A percentile compares a stretch with the other conserved stretches of the same genome.
These are phyloP conservation scores for Saccharomyces hybrid DNA, from an alignment of 1,139 yeast species.

Conservation along the genomic window DNA sequence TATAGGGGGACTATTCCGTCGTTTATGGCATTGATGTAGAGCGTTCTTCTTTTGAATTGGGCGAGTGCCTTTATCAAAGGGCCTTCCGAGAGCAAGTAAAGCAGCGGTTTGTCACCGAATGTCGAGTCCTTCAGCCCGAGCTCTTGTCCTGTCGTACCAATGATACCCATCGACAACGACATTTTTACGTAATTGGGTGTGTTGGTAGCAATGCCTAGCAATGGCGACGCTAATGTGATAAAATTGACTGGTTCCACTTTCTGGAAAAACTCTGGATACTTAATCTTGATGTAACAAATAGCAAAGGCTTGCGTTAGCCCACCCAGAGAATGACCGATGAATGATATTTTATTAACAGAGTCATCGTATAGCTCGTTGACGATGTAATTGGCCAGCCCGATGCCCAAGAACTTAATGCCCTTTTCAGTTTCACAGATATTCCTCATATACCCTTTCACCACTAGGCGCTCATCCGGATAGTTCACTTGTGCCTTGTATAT, in stretches of 20 bases:
- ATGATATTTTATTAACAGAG: conserved; percentile 59
- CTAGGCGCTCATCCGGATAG: conserved; percentile 46
- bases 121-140: conserved; percentile 34
- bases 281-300: conserved; percentile 66
- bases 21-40: conserved; percentile 36
- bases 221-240: conserved; percentile 79
- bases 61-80: conserved; percentile 64
- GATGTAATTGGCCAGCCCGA: conserved; percentile 70
- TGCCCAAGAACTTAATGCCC: conserved; percentile 82
- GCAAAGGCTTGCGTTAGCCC: conserved; percentile 90
- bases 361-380: conserved; percentile 47
- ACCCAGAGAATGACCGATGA: conserved; percentile 88
- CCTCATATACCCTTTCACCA: conserved; percentile 76
- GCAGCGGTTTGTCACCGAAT: conserved; percentile 55
- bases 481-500: conserved; percentile 47
- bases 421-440: conserved; percentile 87
- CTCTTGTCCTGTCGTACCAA: conserved; percentile 92
- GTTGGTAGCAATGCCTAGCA: conserved; percentile 76
- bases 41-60: conserved; percentile 51
- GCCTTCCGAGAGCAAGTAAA: conserved; percentile 70
- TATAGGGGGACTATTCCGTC: conserved; percentile 94
- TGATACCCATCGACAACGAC: conserved; percentile 80
- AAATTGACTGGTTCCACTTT: conserved; percentile 70
- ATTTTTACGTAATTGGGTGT: conserved; percentile 83
- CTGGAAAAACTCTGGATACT: conserved; percentile 66